Base-by-base conservation (phyloP, 306 rosid genomes). In the Mimosa pudica region DNA sequence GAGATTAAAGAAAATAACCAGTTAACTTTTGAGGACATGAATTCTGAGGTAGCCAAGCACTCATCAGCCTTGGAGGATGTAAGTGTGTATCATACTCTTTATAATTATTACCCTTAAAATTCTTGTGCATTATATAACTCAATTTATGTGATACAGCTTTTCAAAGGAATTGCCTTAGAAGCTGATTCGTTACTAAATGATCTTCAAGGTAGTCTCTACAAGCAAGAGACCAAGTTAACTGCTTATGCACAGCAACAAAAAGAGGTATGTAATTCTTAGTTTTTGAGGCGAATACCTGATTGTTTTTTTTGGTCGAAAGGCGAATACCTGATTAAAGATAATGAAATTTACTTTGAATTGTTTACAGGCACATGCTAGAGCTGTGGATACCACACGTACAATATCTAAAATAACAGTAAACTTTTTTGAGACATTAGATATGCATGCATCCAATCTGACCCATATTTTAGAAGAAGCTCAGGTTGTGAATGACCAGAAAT, bases 231-330 rank as follows among this genome's bases (percentile, higher is more conserved):
- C 83, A 91, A 88, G 88, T 88, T 96, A 81, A 83, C 91, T 67
- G 83, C 97, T 77, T 90, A 83, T 91, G 97, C 99, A 79, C 88
- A 89, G 69, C 97, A 93, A 77, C 99, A 96, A 86, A 94, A 90
- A 64, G 86, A 90, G 97, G 98, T 95, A 68, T 30, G 88, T 77
- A 41, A 60, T 67, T 49, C n/a, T 81, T 73, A 62, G 46, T 47
- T 52, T 76, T 70, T 70, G 60, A 35, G 11, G 54, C 10, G 9
- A 80, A 80, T 47, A 74, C 71, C 35, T 57, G 76, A 61, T 6
- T 71, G n/a, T n/a, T n/a, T n/a, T n/a, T n/a, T n/a, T n/a, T n/a
- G n/a, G n/a, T n/a, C n/a, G n/a, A n/a, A n/a, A 35, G 11, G 54
- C 10, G 9, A 80, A 80, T 47, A 74, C 71, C 35, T 57, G 76